Percentiles rank a stretch among this genome's conserved stretches.
phyloP scores from a whole-genome alignment of 495 filamentous ascomycete species.

The Saxophila tyrrhenica region DNA sequence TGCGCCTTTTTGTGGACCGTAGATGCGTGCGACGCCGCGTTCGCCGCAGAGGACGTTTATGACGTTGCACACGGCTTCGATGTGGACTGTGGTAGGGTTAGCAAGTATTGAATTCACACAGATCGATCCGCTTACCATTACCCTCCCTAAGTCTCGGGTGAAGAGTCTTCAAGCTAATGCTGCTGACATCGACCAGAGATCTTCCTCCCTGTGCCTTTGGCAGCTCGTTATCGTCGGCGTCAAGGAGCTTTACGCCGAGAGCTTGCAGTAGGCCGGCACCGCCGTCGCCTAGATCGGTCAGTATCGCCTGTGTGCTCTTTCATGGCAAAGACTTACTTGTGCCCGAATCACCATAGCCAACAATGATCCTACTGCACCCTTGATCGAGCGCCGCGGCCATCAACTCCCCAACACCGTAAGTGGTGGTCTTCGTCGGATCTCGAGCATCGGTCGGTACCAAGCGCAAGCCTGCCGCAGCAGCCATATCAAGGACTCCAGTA shows the following conservation, averaged over 20 bases:
- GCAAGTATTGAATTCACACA: too few species aligned
- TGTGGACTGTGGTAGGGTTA: neutral
- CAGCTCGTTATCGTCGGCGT: conserved; percentile 1
- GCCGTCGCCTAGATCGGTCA: conserved; percentile 11
- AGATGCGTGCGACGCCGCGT: conserved; percentile 10
- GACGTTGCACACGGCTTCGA: conserved; percentile 13
- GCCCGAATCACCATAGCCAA: conserved; percentile 15
- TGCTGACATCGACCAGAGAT: neutral
- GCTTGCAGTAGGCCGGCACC: conserved; percentile 12
- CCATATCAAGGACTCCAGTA: conserved; percentile 11
- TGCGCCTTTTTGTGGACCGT: conserved; percentile 13
- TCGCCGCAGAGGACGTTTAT: conserved; percentile 12
- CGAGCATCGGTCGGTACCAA: conserved; percentile 4
- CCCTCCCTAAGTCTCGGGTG: conserved; percentile 5
- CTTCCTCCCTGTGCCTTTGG: neutral
- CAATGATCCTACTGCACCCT: conserved; percentile 2
- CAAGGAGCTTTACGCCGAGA: conserved; percentile 5
- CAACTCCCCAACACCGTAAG: conserved; percentile 14
- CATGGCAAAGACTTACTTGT: conserved; percentile 5
- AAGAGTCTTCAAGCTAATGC: neutral
- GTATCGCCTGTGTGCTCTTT: too few species aligned
- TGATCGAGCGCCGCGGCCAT: conserved; percentile 3
- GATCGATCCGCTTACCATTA: neutral
- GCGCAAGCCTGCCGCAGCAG: conserved; percentile 9
- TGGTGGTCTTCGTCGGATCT: conserved; percentile 8